phyloP scores from a whole-genome alignment of 345 rosid genomes.

The Murraya paniculata region DNA sequence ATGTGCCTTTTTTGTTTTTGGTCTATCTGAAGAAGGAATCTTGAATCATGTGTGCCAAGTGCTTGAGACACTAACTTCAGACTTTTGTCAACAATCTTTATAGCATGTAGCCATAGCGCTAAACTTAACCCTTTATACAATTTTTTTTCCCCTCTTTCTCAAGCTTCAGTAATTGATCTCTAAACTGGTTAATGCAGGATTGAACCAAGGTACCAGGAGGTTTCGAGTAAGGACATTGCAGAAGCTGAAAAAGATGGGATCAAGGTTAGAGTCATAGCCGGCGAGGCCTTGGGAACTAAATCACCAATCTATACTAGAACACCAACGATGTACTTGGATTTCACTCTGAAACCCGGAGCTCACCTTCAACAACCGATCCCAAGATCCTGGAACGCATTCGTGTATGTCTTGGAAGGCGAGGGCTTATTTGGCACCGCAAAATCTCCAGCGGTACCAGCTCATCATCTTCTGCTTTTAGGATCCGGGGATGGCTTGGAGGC shows the following conservation, averaged over 20 bases:
- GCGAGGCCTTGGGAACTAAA: conserved; percentile 70
- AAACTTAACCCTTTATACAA: neutral
- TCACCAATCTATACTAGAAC: conserved; percentile 79
- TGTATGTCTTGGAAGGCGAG: conserved; percentile 74
- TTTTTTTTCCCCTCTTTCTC: neutral
- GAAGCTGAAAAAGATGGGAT: conserved; percentile 64
- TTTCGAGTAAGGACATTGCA: conserved; percentile 55
- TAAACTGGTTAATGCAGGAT: conserved; percentile 37
- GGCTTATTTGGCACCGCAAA: conserved; percentile 52
- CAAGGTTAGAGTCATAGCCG: conserved; percentile 76
- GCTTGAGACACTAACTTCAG: conserved; percentile 20
- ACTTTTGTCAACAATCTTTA: conserved; percentile 10
- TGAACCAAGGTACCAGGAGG: conserved; percentile 83
- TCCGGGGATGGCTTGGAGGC: conserved; percentile 64
- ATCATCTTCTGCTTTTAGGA: conserved; percentile 57
- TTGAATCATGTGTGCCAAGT: conserved; percentile 13
- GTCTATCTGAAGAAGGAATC: conserved; percentile 6
- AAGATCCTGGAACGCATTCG: conserved; percentile 63
- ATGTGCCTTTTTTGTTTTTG: neutral
- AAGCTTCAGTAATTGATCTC: neutral
- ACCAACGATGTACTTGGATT: conserved; percentile 92
- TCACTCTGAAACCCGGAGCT: conserved; percentile 64
- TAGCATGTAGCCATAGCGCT: neutral
- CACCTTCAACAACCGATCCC: conserved; percentile 65
- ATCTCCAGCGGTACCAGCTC: conserved; percentile 37